phyloP scores from a whole-genome alignment of 2,329 filamentous ascomycete species.

The Pyricularia sp. region DNA sequence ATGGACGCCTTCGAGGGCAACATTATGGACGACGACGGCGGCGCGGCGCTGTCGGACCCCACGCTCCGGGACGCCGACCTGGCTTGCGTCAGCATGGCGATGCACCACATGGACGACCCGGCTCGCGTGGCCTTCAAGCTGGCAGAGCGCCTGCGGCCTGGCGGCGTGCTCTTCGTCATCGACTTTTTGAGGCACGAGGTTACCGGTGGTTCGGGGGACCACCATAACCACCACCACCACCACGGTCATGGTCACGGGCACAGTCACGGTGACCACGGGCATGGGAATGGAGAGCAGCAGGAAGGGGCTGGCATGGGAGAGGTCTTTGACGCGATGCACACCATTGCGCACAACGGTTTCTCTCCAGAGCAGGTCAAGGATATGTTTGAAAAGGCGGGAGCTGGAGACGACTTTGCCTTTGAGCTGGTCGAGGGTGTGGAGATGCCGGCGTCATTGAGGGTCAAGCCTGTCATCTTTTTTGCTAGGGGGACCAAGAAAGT shows the following conservation, averaged over 20 bases:
- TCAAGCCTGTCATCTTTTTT: slow-evolving; percentile 36
- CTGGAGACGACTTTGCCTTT: slow-evolving; percentile 46
- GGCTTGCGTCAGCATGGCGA: slow-evolving; percentile 39
- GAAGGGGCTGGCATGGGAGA: background rate
- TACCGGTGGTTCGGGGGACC: slow-evolving; percentile 1
- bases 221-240: background rate
- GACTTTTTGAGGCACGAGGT: slow-evolving; percentile 53
- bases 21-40: slow-evolving; percentile 36
- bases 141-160: slow-evolving; percentile 50
- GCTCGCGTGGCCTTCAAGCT: slow-evolving; percentile 48
- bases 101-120: slow-evolving; percentile 54
- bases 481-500: slow-evolving; percentile 36
- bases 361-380: slow-evolving; percentile 44
- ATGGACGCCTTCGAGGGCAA: slow-evolving; percentile 51
- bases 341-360: slow-evolving; percentile 54
- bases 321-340: slow-evolving; percentile 4
- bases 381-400: slow-evolving; percentile 57
- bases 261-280: background rate
- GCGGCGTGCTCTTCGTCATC: slow-evolving; percentile 58
- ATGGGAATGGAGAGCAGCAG: background rate
- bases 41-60: slow-evolving; percentile 44
- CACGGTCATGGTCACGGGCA: background rate
- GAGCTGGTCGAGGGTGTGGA: slow-evolving; percentile 41
- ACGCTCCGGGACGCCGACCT: slow-evolving; percentile 64
- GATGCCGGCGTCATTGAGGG: slow-evolving; percentile 25